Base-by-base conservation (phyloP, 805 yeast genomes). In the Zygosaccharomyces rouxii region DNA sequence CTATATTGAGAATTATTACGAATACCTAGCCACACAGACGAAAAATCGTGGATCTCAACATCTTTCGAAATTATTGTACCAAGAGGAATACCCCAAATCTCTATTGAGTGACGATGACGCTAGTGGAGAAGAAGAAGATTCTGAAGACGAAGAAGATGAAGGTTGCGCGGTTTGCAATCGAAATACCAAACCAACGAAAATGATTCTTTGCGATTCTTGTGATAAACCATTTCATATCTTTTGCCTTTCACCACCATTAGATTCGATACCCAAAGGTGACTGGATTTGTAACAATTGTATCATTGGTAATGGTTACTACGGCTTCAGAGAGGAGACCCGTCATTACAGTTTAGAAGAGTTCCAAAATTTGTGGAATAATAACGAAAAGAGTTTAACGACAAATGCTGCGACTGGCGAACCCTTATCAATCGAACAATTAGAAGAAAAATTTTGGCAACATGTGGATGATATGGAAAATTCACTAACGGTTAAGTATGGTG, bases 251-350 rank as follows among this genome's bases (percentile, higher is more conserved):
- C 84, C 84, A 2, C 81, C 81, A 1, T 55, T 84, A 21, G 60
- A 66, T 0, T 57, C 58, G 2, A 68, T 83, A 1, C 89, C 90
- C 0, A 61, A 71, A 22, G 78, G 78, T 9, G 76, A 73, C 14
- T 90, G 96, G 96, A 83, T 76, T 60, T 90, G 98, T 64, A 84
- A 84, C 43, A 77, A 77, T 48, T 90, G 98, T 66, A 70, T 90
- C n/a, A 73, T 85, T 11, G 96, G 96, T 0, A 84, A 87, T 35
- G 92, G 94, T 1, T 89, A 82, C 54, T 90, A 88, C 60, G 96
- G 95, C 0, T 90, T 92, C 64, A 90, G 85, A 54, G 94, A 86
- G 54, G 71, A 74, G 1, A 77, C 81, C 1, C 62, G 71, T 16
- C 69, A 71, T 38, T 83, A 84, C 59, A 71, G 83, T 0, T 67